Conservation (phyloP, 768 basidiomycete genomes). For the Rossbeevera mucosa region DNA sequence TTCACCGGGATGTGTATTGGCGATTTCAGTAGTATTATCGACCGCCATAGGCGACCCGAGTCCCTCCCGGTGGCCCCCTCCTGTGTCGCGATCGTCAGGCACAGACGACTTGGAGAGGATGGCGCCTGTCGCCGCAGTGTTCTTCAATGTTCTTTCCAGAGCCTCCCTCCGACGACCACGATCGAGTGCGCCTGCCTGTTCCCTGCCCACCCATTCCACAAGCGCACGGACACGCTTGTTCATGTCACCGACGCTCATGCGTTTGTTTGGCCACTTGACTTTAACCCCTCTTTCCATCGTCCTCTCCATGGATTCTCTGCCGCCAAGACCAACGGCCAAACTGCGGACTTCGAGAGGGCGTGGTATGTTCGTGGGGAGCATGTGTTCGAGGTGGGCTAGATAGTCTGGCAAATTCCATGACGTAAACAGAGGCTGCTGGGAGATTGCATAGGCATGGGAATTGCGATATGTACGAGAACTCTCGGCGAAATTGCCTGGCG, state of each 20-base stretch:
- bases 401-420: conserved; percentile 95
- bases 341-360: conserved; percentile 69
- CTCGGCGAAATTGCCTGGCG: conserved; percentile 40
- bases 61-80: conserved; percentile 9
- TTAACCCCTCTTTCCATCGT: conserved; percentile 75
- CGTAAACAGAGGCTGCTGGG: conserved; percentile 73
- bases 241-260: conserved; percentile 97
- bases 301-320: conserved; percentile 54
- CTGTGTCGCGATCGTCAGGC: conserved; percentile 15
- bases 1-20: conserved; percentile 16
- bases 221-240: conserved; percentile 88
- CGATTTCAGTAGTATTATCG: conserved; percentile 21
- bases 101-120: conserved; percentile 5
- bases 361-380: conserved; percentile 74
- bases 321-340: conserved; percentile 36
- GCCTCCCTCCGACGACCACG: conserved; percentile 66
- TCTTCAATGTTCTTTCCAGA: conserved; percentile 49
- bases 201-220: conserved; percentile 90
- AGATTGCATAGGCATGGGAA: conserved; percentile 74
- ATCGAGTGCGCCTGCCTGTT: conserved; percentile 73
- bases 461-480: conserved; percentile 67
- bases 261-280: conserved; percentile 90
- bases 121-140: conserved; percentile 6
- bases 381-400: conserved; percentile 77
- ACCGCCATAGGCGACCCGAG: conserved; percentile 32